Evolutionary conservation across 75 land plant genomes (phyloP).

Genomic region (Sequoia sempervirens): DNA sequence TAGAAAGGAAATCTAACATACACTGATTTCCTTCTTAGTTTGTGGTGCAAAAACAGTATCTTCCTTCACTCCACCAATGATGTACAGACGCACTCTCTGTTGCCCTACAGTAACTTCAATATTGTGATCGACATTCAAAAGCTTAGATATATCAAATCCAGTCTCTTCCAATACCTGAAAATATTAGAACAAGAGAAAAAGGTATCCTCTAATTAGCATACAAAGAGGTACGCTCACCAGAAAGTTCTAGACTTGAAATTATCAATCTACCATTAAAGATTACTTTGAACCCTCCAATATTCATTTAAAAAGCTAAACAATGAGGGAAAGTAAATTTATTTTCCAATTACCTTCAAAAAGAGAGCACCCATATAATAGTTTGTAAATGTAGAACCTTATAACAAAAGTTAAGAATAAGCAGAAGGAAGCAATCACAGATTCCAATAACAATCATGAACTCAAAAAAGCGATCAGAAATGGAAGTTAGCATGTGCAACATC

Average conservation of each 20-base stretch:
- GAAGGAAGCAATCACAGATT: background rate
- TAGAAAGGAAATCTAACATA: conserved; percentile 24
- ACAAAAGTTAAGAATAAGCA: background rate
- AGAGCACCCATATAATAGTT: background rate
- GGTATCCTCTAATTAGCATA: conserved; percentile 1
- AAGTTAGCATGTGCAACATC: background rate
- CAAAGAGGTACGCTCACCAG: background rate
- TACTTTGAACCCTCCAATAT: background rate
- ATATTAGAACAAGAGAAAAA: conserved; percentile 6
- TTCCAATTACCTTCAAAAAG: background rate
- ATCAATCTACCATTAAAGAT: background rate
- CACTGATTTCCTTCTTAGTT: conserved; percentile 98
- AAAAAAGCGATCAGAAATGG: background rate
- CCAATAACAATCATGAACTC: background rate
- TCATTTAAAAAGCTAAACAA: background rate
- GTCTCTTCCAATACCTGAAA: conserved; percentile 91
- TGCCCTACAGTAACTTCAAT: conserved; percentile 84
- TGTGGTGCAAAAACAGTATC: conserved; percentile 85
- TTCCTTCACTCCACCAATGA: conserved; percentile 77
- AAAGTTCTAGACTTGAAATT: background rate
- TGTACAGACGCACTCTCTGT: conserved; percentile 87
- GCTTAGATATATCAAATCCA: conserved; percentile 78
- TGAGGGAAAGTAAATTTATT: background rate
- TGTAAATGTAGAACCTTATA: background rate
- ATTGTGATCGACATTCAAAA: conserved; percentile 72